Evolutionary conservation across 768 basidiomycete species (phyloP).

Genomic region (Gyrodon lividus): DNA sequence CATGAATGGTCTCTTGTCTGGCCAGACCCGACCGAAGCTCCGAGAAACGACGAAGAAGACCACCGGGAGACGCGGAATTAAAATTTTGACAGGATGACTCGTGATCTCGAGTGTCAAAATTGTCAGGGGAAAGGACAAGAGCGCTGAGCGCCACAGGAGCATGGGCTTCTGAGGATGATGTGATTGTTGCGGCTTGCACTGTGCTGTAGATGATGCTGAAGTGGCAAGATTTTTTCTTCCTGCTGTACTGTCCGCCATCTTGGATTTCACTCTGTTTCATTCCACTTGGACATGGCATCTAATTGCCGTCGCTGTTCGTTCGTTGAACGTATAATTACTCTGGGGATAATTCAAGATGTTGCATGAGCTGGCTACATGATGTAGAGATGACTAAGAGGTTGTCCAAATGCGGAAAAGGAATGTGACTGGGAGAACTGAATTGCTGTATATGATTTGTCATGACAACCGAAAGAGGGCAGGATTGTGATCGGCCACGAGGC

Average conservation of each 20-base stretch:
- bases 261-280: background rate
- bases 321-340: background rate
- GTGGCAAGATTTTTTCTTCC: background rate
- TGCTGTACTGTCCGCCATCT: background rate
- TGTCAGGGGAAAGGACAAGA: constrained; percentile 27
- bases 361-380: background rate
- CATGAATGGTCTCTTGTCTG: constrained; percentile 24
- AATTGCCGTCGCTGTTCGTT: background rate
- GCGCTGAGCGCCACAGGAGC: constrained; percentile 35
- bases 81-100: constrained; percentile 7
- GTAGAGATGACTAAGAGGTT: too few relatives aligned
- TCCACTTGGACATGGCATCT: background rate
- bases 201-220: background rate
- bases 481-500: constrained; percentile 10
- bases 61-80: constrained; percentile 4
- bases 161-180: constrained; percentile 5
- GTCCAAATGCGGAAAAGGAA: background rate
- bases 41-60: constrained; percentile 16
- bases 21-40: constrained; percentile 24
- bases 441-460: background rate
- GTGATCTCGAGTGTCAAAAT: constrained; percentile 34
- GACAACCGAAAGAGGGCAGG: constrained; percentile 1
- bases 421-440: constrained; percentile 2
- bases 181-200: background rate
- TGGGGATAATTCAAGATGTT: too few relatives aligned